These are phyloP conservation scores for Omphalea diandra DNA, from an alignment of 441 rosid genomes.

Conservation along the genomic window DNA sequence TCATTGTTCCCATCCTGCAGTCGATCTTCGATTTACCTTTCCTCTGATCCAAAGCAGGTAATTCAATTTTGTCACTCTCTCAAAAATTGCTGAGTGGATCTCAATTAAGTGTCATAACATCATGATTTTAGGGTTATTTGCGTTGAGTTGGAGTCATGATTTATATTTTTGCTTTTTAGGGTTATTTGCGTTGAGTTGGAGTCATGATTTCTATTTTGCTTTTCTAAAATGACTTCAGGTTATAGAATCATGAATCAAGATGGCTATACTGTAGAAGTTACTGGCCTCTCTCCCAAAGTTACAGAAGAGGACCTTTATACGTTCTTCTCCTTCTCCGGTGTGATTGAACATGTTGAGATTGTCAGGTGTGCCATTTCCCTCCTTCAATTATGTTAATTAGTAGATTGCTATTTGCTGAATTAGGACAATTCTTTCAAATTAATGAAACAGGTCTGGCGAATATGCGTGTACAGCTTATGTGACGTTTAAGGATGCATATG, in stretches of 20 bases:
- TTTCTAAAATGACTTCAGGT: neutral
- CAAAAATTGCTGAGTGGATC: neutral
- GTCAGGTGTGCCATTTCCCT: conserved; percentile 37
- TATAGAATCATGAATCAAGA: conserved; percentile 35
- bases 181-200: neutral
- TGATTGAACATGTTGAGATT: conserved; percentile 58
- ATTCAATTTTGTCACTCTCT: neutral
- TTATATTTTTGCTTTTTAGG: neutral
- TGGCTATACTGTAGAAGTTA: conserved; percentile 62
- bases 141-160: neutral
- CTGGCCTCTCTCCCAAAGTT: conserved; percentile 64
- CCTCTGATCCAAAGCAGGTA: neutral
- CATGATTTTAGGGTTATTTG: neutral
- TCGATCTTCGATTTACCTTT: neutral
- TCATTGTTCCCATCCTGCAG: neutral
- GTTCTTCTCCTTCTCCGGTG: conserved; percentile 77
- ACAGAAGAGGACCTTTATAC: conserved; percentile 63
- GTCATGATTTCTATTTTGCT: neutral
- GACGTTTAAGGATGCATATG: conserved; percentile 70
- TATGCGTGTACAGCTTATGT: conserved; percentile 70
- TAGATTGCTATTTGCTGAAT: conserved; percentile 1
- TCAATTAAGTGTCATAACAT: neutral
- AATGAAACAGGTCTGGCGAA: conserved; percentile 40
- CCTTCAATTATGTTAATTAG: neutral
- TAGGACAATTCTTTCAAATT: neutral